Evolutionary conservation across 257 asterid species (phyloP).

Genomic region (Solanum arcanum): DNA sequence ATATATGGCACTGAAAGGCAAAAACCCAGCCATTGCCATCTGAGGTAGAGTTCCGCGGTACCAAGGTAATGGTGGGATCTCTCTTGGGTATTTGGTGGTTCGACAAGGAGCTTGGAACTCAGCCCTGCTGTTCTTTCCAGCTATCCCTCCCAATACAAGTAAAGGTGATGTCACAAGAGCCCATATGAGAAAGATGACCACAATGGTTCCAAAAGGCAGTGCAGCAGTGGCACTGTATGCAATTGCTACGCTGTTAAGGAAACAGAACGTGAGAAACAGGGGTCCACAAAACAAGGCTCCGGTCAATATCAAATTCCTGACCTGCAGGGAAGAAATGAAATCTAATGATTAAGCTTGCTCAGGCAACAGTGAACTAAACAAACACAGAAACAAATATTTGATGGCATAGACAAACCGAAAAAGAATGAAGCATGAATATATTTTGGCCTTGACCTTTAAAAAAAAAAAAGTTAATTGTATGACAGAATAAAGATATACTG

Average conservation of each 20-base stretch:
- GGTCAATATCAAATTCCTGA: conserved; percentile 15
- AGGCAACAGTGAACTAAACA: neutral
- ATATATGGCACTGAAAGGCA: conserved; percentile 28
- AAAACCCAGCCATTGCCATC: conserved; percentile 31
- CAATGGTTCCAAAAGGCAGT: conserved; percentile 21
- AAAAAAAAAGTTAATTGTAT: neutral
- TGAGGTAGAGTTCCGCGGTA: conserved; percentile 20
- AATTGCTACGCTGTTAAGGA: conserved; percentile 19
- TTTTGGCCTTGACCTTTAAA: neutral
- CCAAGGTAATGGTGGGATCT: conserved; percentile 25
- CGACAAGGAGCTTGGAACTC: conserved; percentile 28
- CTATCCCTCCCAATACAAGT: conserved; percentile 21
- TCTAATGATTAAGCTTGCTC: neutral
- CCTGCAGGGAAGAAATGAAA: conserved; percentile 1
- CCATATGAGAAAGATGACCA: conserved; percentile 25
- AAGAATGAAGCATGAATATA: neutral
- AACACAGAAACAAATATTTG: neutral
- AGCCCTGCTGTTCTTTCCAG: conserved; percentile 20
- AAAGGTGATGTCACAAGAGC: conserved; percentile 22
- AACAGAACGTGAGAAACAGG: conserved; percentile 18
- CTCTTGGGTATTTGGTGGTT: conserved; percentile 25
- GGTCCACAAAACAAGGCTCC: conserved; percentile 23
- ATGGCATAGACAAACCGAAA: neutral
- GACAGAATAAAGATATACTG: neutral
- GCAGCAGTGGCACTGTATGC: conserved; percentile 24